phyloP scores from a whole-genome alignment of 177 flowering plant species.

The Vitis hybrid region DNA sequence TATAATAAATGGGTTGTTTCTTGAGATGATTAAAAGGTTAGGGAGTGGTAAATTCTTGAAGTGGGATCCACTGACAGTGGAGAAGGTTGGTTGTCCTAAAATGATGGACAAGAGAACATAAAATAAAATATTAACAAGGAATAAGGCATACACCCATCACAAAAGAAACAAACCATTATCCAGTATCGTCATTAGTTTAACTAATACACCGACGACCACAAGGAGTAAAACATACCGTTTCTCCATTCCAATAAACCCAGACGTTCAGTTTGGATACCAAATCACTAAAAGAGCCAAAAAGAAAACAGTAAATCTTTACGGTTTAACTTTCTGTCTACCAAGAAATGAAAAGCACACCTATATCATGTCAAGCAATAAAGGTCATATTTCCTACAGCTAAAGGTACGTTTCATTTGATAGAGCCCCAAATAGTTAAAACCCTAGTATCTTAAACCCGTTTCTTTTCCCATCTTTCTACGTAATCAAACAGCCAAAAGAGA shows the following conservation, averaged over 20 bases:
- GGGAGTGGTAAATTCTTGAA: too few relatives aligned
- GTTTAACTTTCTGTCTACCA: too few relatives aligned
- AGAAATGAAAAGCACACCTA: too few relatives aligned
- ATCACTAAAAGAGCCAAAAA: too few relatives aligned
- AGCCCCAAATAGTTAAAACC: background rate
- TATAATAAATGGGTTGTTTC: too few relatives aligned
- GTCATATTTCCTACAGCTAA: too few relatives aligned
- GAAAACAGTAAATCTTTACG: too few relatives aligned
- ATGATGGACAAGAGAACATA: background rate
- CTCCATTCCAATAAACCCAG: background rate
- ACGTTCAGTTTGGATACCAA: background rate
- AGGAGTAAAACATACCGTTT: background rate
- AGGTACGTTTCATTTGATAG: too few relatives aligned
- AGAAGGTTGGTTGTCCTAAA: constrained; percentile 37
- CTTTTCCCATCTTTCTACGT: background rate
- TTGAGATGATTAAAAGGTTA: too few relatives aligned
- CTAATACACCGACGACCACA: background rate
- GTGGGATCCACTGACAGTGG: too few relatives aligned
- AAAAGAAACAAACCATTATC: background rate
- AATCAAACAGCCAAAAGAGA: background rate
- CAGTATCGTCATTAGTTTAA: background rate
- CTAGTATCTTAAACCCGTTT: background rate
- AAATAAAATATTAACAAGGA: background rate
- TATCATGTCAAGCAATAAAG: too few relatives aligned
- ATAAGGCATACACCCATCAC: too few relatives aligned